Evolutionary conservation across 148 eudicot species (phyloP), one percentile per base, ranked within the genome.

Genomic region (Rhododendron simsii): DNA sequence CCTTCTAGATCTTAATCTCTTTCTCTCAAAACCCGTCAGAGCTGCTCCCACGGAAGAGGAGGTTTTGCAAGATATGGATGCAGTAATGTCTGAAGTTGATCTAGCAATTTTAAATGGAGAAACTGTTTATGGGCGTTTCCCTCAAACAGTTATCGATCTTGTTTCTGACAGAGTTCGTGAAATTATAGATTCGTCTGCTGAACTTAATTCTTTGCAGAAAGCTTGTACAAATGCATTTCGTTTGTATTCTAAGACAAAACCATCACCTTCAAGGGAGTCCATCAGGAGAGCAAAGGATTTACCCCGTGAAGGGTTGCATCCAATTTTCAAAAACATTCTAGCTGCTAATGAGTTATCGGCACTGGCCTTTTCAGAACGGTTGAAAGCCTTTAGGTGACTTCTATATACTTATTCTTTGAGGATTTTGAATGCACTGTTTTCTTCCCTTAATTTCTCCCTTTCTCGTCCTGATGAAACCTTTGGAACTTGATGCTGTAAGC

Each of bases 11-110:
- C 95, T 97, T 89, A 98, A 97, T 93, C 95, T 97, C 82, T 97
- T 95, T 90, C 92, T 97, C 37, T 97, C 99, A 14, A 94, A 93
- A 86, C 98, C 96, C 71, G 89, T 95, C 28, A 95, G 90, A 88
- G 91, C 99, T 85, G 98, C 99, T 88, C 99, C 99, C 44, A 89
- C 95, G 2, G 98, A 95, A 91, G 98, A 97, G 76, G 96, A 94
- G 88, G 90, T 94, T 87, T 59, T 94, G 30, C 91, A 91, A 86
- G 94, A 97, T 87, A 88, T 67, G 85, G 90, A 92, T 81, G 91
- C 89, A 67, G 93, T 89, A 80, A 88, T 87, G 89, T 90, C 92
- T 63, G 90, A 90, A 88, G 90, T 95, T 73, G 94, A 92, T 83
- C 89, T 91, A 87, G 96, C 95, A 84, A 84, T 94, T 82, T 92